A percentile compares a stretch with the other conserved stretches of the same genome.
These are phyloP conservation scores for Kernera saxatilis DNA, from an alignment of 345 rosid species.

Conservation along the genomic window DNA sequence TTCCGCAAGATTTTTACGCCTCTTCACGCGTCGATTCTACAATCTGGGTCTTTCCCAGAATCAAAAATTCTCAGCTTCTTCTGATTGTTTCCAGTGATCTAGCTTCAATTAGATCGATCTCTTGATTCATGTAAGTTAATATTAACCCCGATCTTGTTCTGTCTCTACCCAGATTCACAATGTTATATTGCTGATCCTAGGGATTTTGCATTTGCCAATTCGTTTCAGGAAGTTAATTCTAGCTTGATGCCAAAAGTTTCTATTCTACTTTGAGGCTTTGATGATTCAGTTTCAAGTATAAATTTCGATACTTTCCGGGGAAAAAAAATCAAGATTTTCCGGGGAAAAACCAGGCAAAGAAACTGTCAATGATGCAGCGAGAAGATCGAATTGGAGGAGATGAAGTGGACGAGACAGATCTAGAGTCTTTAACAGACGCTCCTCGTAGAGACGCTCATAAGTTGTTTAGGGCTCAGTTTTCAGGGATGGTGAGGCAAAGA, in stretches of 20 bases:
- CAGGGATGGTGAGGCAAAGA: constrained; percentile 68
- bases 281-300: not conserved
- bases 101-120: constrained; percentile 2
- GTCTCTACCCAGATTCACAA: not conserved
- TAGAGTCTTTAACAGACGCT: constrained; percentile 28
- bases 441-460: constrained; percentile 23
- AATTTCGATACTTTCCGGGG: not conserved
- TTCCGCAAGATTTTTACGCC: not conserved
- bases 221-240: constrained; percentile 2
- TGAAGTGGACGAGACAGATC: constrained; percentile 46
- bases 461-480: constrained; percentile 26
- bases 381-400: constrained; percentile 32
- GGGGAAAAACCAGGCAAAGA: not conserved
- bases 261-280: not conserved
- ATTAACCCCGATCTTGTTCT: not conserved
- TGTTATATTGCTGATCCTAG: not conserved
- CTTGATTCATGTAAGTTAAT: constrained; percentile 18
- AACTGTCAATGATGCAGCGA: constrained; percentile 60
- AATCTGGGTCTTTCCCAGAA: not conserved
- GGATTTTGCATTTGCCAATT: not conserved
- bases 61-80: not conserved
- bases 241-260: not conserved
- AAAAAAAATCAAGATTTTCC: not conserved
- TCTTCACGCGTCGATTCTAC: not conserved
- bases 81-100: not conserved